These are phyloP conservation scores for Davidsoniella virescens DNA, from an alignment of 2,329 filamentous ascomycete species.

Conservation along the genomic window DNA sequence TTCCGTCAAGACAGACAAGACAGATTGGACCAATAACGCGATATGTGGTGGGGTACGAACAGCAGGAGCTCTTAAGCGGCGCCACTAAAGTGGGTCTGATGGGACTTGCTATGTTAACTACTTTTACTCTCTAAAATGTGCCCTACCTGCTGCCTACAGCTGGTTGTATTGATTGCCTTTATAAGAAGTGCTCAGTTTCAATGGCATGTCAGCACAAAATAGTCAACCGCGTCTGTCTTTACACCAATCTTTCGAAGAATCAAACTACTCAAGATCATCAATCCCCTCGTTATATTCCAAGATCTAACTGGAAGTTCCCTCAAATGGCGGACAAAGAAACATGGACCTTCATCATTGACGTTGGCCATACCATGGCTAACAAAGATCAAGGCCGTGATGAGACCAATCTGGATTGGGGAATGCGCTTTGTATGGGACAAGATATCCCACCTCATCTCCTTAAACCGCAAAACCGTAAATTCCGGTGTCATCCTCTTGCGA, in stretches of 20 bases:
- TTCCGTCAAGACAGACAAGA: background rate
- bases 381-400: slow-evolving; percentile 53
- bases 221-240: no score
- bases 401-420: slow-evolving; percentile 73
- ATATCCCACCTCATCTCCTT: slow-evolving; percentile 52
- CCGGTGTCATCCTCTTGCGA: slow-evolving; percentile 67
- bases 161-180: background rate
- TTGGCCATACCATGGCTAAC: slow-evolving; percentile 71
- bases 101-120: background rate
- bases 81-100: background rate
- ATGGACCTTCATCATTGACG: slow-evolving; percentile 78
- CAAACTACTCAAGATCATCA: background rate
- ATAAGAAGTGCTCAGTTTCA: no score
- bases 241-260: background rate
- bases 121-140: slow-evolving; percentile 6
- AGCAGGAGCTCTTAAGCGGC: no score
- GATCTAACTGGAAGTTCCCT: slow-evolving; percentile 1
- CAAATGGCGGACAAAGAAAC: slow-evolving; percentile 87
- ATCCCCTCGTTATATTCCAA: background rate
- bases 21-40: slow-evolving; percentile 1
- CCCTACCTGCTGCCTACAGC: slow-evolving; percentile 8
- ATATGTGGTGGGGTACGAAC: background rate
- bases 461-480: slow-evolving; percentile 50
- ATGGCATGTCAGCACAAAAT: no score
- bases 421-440: slow-evolving; percentile 92